Percentiles rank a stretch among this genome's conserved stretches.
These are phyloP conservation scores for Gloeopeniophorella convolvens DNA, from an alignment of 768 basidiomycete species.

Conservation along the genomic window DNA sequence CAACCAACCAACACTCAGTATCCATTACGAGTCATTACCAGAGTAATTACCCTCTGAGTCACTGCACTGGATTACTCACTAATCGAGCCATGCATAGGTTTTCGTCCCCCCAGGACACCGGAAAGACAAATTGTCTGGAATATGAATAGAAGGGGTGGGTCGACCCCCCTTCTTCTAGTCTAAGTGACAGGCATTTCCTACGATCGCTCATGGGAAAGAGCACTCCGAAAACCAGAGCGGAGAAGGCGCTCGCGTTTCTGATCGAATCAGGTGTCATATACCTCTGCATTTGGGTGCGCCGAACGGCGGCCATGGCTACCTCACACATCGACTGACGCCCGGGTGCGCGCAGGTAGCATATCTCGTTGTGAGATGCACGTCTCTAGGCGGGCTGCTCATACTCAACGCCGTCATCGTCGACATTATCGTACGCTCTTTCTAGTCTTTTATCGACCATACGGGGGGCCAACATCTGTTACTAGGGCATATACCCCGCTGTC, in stretches of 20 bases:
- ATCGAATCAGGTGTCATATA: conserved; percentile 7
- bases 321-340: not conserved
- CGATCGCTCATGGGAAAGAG: not conserved
- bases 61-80: too few species aligned
- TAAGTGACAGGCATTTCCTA: not conserved
- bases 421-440: conserved; percentile 5
- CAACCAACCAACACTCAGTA: too few species aligned
- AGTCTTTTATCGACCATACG: not conserved
- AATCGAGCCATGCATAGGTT: too few species aligned
- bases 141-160: too few species aligned
- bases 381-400: not conserved
- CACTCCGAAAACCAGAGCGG: not conserved
- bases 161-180: too few species aligned
- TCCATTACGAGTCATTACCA: too few species aligned
- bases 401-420: not conserved
- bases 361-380: not conserved
- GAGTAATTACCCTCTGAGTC: too few species aligned
- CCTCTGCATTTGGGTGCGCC: conserved; percentile 4
- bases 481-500: conserved; percentile 10
- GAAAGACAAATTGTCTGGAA: too few species aligned
- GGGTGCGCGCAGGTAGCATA: not conserved
- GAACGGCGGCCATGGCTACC: not conserved
- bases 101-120: too few species aligned
- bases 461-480: not conserved
- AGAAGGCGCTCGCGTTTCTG: not conserved